These are phyloP conservation scores for Carpinus viminea DNA, from an alignment of 306 rosid genomes.

Conservation along the genomic window DNA sequence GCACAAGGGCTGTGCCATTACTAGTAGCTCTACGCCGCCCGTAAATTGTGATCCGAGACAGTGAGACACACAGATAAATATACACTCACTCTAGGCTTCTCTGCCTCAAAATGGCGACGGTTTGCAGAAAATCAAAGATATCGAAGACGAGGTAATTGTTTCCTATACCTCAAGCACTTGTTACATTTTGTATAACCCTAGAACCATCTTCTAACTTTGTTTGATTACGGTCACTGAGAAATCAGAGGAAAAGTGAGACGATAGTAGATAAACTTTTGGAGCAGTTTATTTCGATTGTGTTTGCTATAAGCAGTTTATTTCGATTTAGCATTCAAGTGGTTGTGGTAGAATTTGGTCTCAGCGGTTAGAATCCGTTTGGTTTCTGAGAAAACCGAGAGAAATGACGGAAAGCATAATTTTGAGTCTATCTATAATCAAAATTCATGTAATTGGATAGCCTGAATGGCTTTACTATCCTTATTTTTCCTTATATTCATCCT, in stretches of 20 bases:
- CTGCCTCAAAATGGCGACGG: slow-evolving; percentile 75
- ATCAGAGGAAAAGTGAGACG: background rate
- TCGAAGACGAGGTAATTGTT: slow-evolving; percentile 87
- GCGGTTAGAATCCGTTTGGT: slow-evolving; percentile 8
- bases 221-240: background rate
- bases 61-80: background rate
- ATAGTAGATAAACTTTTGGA: background rate
- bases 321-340: background rate
- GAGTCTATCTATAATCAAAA: background rate
- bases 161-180: background rate
- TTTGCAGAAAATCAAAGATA: slow-evolving; percentile 98
- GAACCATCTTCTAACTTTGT: background rate
- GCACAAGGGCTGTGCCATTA: too few species aligned
- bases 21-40: background rate
- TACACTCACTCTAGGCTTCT: slow-evolving; percentile 5
- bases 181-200: background rate
- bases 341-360: too few species aligned
- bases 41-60: background rate
- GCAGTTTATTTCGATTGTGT: background rate
- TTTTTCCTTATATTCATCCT: background rate
- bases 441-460: background rate
- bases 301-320: background rate
- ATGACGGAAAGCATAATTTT: background rate
- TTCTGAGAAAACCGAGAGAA: background rate
- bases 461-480: background rate